Evolutionary conservation across 2,329 filamentous ascomycete species (phyloP).

Genomic region (Phoma sp.): DNA sequence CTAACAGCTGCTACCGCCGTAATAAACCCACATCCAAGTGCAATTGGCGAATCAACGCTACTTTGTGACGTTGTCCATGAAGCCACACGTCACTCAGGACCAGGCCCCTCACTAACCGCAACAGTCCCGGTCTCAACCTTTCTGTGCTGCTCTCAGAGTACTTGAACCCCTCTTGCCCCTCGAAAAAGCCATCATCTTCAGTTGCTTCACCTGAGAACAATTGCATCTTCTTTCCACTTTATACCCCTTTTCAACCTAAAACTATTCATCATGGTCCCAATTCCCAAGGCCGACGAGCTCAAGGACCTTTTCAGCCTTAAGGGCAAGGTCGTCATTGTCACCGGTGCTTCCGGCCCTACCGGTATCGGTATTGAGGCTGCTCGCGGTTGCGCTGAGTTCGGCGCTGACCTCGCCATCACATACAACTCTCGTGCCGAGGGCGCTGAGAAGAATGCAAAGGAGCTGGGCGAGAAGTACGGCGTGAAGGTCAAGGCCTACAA

Average conservation of each 20-base stretch:
- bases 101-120: slow-evolving; percentile 28
- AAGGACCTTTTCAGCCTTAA: slow-evolving; percentile 61
- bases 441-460: slow-evolving; percentile 69
- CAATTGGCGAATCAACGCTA: slow-evolving; percentile 24
- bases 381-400: slow-evolving; percentile 68
- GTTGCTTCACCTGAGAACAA: slow-evolving; percentile 22
- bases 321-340: slow-evolving; percentile 60
- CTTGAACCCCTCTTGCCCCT: slow-evolving; percentile 43
- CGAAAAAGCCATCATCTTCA: slow-evolving; percentile 16
- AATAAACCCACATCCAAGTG: slow-evolving; percentile 27
- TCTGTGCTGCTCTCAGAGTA: slow-evolving; percentile 28
- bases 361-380: slow-evolving; percentile 73
- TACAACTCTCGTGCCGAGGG: slow-evolving; percentile 67
- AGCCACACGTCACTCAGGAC: slow-evolving; percentile 37
- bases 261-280: slow-evolving; percentile 58
- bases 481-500: slow-evolving; percentile 73
- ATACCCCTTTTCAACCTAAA: slow-evolving; percentile 10
- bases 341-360: slow-evolving; percentile 64
- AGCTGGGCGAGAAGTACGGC: slow-evolving; percentile 64
- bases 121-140: slow-evolving; percentile 26
- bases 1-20: slow-evolving; percentile 21
- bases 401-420: slow-evolving; percentile 70
- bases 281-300: slow-evolving; percentile 65
- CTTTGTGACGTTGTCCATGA: slow-evolving; percentile 15
- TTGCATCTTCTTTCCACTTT: slow-evolving; percentile 16